Base-by-base conservation (phyloP, 2,329 filamentous ascomycete species). In the Venturia asperata region DNA sequence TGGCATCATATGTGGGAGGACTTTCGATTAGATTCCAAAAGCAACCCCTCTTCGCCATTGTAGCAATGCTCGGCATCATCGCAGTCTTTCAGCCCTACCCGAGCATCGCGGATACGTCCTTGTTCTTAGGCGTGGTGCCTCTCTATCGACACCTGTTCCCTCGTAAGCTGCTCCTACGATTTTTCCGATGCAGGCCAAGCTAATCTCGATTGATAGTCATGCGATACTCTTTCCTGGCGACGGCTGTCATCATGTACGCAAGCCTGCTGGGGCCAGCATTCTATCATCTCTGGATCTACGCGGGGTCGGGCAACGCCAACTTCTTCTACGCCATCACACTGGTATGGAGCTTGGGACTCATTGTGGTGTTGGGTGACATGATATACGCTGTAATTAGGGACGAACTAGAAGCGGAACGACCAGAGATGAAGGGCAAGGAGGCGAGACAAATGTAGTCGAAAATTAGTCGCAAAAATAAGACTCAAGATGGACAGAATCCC, bases 291-390 rank as follows among this genome's bases (percentile, higher is more conserved):
- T 99, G 94, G 94, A 93, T 99, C 66, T 99, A 97, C 73, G 94
- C 94, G 2, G 94, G 94, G 62, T 96, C 92, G 65, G 94, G 94
- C 37, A 99, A 99, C 72, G 94, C 94, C 66, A 99, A 99, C 75
- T 99, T 99, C 79, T 99, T 99, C 79, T 99, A 99, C 74, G 94
- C 94, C 69, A 97, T 99, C 71, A 99, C 94, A 0, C 79, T 99
- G n/a, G 94, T 99, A 0, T 99, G 94, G 94, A 96, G 91, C 73
- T 76, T 99, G 30, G 94, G 91, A 0, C 82, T 96, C 70, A 92
- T 92, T 45, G 82, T 99, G 68, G 79, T 99, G 39, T 84, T 97
- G 7, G 91, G 90, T 13, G 94, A 99, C 74, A 82, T 91, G 64
- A 81, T 96, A 1, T 97, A 95, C 77, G 92, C 94, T 0, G 86